These are phyloP conservation scores for Cladosporium sp. DNA, from an alignment of 2,329 filamentous ascomycete species.

Conservation along the genomic window DNA sequence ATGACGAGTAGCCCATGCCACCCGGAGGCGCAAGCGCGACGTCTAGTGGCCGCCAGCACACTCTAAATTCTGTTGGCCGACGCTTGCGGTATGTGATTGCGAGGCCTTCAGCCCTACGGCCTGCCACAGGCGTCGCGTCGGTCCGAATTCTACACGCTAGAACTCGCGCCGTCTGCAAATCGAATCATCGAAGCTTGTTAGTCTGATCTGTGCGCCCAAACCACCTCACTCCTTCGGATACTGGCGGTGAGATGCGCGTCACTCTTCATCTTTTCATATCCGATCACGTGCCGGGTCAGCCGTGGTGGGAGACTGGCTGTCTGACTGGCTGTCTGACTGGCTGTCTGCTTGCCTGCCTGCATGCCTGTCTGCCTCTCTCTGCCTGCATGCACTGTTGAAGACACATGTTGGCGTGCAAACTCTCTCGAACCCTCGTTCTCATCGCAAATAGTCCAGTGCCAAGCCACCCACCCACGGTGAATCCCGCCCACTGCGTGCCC, in stretches of 20 bases:
- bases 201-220: neutral
- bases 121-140: slow-evolving; percentile 1
- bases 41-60: slow-evolving; percentile 9
- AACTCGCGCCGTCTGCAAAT: slow-evolving; percentile 5
- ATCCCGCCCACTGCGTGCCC: too few species aligned
- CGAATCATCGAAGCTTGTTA: neutral
- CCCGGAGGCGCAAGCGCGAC: slow-evolving; percentile 7
- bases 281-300: slow-evolving; percentile 4
- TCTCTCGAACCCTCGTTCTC: too few species aligned
- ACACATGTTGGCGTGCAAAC: too few species aligned
- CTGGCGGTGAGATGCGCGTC: slow-evolving; percentile 3
- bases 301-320: neutral
- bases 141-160: slow-evolving; percentile 7
- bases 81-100: slow-evolving; percentile 2
- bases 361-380: too few species aligned
- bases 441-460: too few species aligned
- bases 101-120: slow-evolving; percentile 4
- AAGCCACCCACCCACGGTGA: too few species aligned
- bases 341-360: neutral
- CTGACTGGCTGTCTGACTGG: neutral
- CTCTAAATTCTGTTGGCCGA: slow-evolving; percentile 12
- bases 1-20: slow-evolving; percentile 11
- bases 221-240: too few species aligned
- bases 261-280: neutral
- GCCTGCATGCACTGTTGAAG: too few species aligned